Evolutionary conservation across 805 yeast species (phyloP).

Genomic region (Metschnikowia reukaufii): DNA sequence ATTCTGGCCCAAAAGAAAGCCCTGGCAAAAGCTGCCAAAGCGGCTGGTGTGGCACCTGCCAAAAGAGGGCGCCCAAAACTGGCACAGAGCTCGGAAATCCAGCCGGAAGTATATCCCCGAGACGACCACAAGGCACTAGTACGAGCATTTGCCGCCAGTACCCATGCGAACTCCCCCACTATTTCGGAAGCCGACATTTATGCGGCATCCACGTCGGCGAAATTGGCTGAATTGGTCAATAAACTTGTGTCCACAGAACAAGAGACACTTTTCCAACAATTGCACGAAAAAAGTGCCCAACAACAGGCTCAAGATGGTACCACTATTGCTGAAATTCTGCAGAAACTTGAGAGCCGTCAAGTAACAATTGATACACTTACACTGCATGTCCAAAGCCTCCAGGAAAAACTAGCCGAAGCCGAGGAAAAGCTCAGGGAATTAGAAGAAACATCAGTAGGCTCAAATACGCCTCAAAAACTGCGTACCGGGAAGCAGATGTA

Average conservation of each 20-base stretch:
- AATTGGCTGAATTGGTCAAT: slow-evolving; percentile 32
- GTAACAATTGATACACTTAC: slow-evolving; percentile 27
- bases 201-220: slow-evolving; percentile 25
- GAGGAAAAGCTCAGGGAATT: slow-evolving; percentile 3
- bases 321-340: slow-evolving; percentile 26
- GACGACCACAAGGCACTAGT: neutral
- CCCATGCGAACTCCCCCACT: neutral
- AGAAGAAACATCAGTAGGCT: neutral
- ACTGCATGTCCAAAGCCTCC: slow-evolving; percentile 18
- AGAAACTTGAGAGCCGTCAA: slow-evolving; percentile 29
- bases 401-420: slow-evolving; percentile 2
- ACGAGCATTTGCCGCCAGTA: neutral
- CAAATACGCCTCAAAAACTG: slow-evolving; percentile 12
- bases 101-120: neutral
- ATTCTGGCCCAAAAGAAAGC: neutral
- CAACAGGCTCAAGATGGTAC: slow-evolving; percentile 20
- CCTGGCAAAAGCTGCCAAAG: neutral
- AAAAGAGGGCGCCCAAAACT: neutral
- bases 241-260: slow-evolving; percentile 32
- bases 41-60: neutral
- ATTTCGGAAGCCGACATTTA: slow-evolving; percentile 34
- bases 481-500: slow-evolving; percentile 16
- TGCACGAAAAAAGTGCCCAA: slow-evolving; percentile 21
- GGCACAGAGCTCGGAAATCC: neutral
- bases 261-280: slow-evolving; percentile 31